phyloP scores from a whole-genome alignment of 768 basidiomycete genomes.

The Podaxis sp. region DNA sequence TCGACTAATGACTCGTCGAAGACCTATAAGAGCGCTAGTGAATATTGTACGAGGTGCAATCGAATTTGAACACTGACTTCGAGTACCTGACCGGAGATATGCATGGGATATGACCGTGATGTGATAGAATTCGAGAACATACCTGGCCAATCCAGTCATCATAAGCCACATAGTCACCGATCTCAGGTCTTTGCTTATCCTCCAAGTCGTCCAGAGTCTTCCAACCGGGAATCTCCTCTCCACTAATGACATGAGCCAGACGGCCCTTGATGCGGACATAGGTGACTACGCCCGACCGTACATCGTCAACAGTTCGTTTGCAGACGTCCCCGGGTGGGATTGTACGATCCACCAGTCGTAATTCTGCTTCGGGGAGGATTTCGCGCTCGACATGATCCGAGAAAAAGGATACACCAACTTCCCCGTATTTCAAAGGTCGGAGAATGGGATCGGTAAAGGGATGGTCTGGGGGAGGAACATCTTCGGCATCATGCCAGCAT shows the following conservation, averaged over 20 bases:
- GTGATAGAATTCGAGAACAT: constrained; percentile 25
- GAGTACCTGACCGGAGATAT: constrained; percentile 49
- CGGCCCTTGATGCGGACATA: constrained; percentile 60
- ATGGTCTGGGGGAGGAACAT: constrained; percentile 45
- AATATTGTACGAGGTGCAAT: constrained; percentile 13
- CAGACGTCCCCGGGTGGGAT: constrained; percentile 81
- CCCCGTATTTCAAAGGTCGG: constrained; percentile 72
- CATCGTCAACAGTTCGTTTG: constrained; percentile 74
- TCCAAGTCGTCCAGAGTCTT: constrained; percentile 56
- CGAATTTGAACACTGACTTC: constrained; percentile 53
- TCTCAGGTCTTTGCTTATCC: constrained; percentile 58
- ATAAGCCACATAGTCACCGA: constrained; percentile 80
- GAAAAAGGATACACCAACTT: constrained; percentile 79
- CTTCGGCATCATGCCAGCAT: constrained; percentile 89
- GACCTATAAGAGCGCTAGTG: constrained; percentile 45
- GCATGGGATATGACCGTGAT: constrained; percentile 14
- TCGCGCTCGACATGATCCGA: constrained; percentile 51
- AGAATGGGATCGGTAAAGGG: constrained; percentile 63
- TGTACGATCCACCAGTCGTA: constrained; percentile 71
- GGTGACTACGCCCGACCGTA: constrained; percentile 76
- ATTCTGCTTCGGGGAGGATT: constrained; percentile 69
- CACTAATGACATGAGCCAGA: constrained; percentile 74
- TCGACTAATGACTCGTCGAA: constrained; percentile 83
- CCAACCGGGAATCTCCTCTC: constrained; percentile 62
- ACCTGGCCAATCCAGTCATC: constrained; percentile 93